phyloP scores from a whole-genome alignment of 345 rosid species.

The Boechera stricta region DNA sequence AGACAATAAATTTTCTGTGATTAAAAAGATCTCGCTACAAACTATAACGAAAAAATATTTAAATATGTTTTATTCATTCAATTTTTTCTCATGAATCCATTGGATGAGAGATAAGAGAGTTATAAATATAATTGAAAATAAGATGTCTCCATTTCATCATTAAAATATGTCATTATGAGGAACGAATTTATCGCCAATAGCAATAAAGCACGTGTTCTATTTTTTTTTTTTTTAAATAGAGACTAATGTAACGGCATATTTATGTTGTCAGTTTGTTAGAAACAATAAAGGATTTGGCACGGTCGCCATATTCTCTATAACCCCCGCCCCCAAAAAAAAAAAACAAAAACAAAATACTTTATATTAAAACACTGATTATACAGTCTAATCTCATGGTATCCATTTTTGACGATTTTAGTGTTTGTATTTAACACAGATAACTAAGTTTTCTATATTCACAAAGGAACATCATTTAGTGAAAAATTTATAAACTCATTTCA shows the following conservation, averaged over 20 bases:
- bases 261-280: neutral
- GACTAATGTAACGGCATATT: neutral
- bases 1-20: neutral
- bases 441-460: constrained; percentile 1
- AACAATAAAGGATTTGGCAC: neutral
- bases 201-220: neutral
- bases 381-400: neutral
- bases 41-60: neutral
- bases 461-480: neutral
- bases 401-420: neutral
- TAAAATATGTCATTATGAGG: neutral
- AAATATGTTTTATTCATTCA: neutral
- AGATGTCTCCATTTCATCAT: neutral
- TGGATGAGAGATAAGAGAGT: neutral
- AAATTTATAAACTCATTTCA: neutral
- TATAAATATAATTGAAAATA: neutral
- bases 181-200: neutral
- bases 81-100: neutral
- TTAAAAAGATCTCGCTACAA: neutral
- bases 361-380: neutral
- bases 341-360: too few relatives aligned
- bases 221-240: neutral
- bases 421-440: neutral
- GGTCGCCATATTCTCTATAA: neutral
- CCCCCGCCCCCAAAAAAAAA: too few relatives aligned